Evolutionary conservation across 371 early-diverging fungal genomes (phyloP).

Genomic region (Mucor lusitanicus): DNA sequence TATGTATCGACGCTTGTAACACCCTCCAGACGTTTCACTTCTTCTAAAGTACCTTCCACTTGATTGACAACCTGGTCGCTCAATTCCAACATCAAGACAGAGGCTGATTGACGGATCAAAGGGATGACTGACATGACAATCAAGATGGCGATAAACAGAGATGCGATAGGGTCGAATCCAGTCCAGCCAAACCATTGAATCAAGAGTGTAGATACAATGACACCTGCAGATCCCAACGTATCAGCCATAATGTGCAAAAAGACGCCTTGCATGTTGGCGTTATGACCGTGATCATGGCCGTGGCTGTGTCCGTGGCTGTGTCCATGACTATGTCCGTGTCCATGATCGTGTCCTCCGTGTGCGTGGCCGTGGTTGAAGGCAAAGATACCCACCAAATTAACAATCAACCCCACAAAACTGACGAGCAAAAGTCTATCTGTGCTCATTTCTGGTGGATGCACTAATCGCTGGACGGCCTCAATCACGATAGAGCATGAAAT

Average conservation of each 20-base stretch:
- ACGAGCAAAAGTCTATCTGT: conserved; percentile 84
- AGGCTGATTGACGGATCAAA: conserved; percentile 72
- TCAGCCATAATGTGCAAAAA: conserved; percentile 96
- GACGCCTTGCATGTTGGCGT: conserved; percentile 87
- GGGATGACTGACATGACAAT: conserved; percentile 88
- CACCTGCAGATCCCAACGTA: conserved; percentile 95
- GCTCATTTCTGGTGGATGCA: conserved; percentile 86
- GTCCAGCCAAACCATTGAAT: conserved; percentile 92
- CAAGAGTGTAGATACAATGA: conserved; percentile 87
- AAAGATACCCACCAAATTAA: conserved; percentile 92
- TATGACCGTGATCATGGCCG: conserved; percentile 34
- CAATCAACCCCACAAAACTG: conserved; percentile 87
- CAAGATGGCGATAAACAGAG: conserved; percentile 86
- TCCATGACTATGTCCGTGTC: conserved; percentile 13
- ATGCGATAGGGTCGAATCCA: conserved; percentile 94
- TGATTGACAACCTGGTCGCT: conserved; percentile 48
- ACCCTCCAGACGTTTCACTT: conserved; percentile 48
- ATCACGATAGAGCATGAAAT: conserved; percentile 88
- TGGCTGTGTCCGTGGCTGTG: conserved; percentile 65
- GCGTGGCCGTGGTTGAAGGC: conserved; percentile 87
- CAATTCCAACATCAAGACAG: conserved; percentile 61
- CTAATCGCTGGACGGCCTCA: conserved; percentile 87
- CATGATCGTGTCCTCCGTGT: conserved; percentile 72
- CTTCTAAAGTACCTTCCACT: conserved; percentile 55
- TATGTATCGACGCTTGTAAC: conserved; percentile 46